Evolutionary conservation across 495 filamentous ascomycete genomes (phyloP).

Genomic region (Neurospora sp.): DNA sequence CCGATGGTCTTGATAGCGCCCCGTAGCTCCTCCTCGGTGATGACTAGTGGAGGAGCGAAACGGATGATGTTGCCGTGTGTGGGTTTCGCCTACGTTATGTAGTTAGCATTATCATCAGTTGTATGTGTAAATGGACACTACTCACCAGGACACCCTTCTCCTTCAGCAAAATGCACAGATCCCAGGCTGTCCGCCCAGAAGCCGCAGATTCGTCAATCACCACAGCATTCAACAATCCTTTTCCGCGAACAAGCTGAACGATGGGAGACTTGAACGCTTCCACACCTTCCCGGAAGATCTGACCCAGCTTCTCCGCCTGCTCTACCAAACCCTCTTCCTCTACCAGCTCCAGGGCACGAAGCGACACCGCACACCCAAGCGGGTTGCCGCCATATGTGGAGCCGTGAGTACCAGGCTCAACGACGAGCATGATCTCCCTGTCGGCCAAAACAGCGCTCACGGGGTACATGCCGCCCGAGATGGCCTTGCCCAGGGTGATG

Average conservation of each 20-base stretch:
- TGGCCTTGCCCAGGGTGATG: constrained; percentile 90
- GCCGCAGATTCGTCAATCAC: constrained; percentile 88
- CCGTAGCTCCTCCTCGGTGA: constrained; percentile 76
- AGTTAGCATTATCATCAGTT: background rate
- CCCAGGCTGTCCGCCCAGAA: constrained; percentile 86
- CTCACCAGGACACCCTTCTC: constrained; percentile 85
- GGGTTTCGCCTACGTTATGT: constrained; percentile 68
- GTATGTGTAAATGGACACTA: background rate
- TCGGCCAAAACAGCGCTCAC: constrained; percentile 86
- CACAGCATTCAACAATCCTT: constrained; percentile 91
- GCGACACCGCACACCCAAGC: constrained; percentile 90
- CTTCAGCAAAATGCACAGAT: constrained; percentile 92
- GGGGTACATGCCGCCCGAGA: constrained; percentile 97
- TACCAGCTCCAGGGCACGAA: constrained; percentile 90
- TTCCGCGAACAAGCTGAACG: constrained; percentile 78
- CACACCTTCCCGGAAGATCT: constrained; percentile 75
- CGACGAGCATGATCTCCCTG: constrained; percentile 91
- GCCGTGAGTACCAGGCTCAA: constrained; percentile 94
- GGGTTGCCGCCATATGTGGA: constrained; percentile 98
- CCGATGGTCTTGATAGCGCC: constrained; percentile 64
- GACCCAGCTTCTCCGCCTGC: constrained; percentile 67
- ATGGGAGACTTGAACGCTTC: constrained; percentile 59
- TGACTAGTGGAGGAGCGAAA: constrained; percentile 80
- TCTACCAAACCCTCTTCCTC: constrained; percentile 83
- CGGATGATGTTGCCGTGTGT: constrained; percentile 98